Evolutionary conservation across 2,329 filamentous ascomycete species (phyloP), one percentile per base, ranked within the genome.

Genomic region (Ophiostoma sp.): DNA sequence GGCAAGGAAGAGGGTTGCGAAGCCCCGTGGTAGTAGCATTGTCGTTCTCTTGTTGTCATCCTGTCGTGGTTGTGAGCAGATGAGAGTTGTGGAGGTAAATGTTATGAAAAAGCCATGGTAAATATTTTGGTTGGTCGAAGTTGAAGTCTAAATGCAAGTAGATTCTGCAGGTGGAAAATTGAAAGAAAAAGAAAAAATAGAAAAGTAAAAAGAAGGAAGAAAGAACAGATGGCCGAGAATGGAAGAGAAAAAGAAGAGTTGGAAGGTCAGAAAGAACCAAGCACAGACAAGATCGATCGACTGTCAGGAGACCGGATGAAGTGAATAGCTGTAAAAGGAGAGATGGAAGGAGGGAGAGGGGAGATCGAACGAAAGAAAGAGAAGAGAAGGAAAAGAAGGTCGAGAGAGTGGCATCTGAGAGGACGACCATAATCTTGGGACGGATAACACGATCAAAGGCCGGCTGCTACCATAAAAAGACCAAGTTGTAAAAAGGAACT

Each of bases 21-120:
- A 69, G 70, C 72, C 76, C 76, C 75, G 74, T 72, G 50, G 55
- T 73, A 78, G 73, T 64, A 78, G 76, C 78, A 79, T 79, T 68
- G 75, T 76, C 73, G 74, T 72, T 61, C 57, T 70, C 33, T 71
- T 74, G 17, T 70, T 75, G 42, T 72, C 76, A 76, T 78, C 74
- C 73, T 78, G 69, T 22, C 45, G 12, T 28, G 71, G 22, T 25
- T 0, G 6, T 39, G 48, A 22, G 3, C 11, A 8, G 59, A 64
- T 22, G n/a, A n/a, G 33, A 19, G n/a, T 28, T 25, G 28, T 5
- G 17, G 55, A 28, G 1, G 17, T 3, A 1, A 12, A 19, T 9
- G 63, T n/a, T 22, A 48, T 63, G 31, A 17, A 31, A 48, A 39
- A 59, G 52, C 6, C 50, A 55, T 22, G 17, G 59, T 8, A 25